phyloP scores from a whole-genome alignment of 805 yeast genomes.

The Saturnispora besseyi region DNA sequence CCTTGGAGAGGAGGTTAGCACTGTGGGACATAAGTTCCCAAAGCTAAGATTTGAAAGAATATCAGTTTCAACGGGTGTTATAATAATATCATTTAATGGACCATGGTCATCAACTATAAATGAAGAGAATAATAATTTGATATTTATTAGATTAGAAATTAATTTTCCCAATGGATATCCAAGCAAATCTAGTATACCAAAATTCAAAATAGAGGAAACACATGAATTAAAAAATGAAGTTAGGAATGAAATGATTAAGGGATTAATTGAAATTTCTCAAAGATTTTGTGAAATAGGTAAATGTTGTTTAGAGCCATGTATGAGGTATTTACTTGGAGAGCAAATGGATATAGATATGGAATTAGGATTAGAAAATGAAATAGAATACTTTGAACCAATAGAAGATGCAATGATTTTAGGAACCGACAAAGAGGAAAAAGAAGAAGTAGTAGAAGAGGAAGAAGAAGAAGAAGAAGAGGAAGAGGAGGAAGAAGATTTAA shows the following conservation, averaged over 20 bases:
- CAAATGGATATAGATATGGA: constrained; percentile 29
- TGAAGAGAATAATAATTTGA: constrained; percentile 31
- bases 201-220: constrained; percentile 68
- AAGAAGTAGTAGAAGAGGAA: constrained; percentile 1
- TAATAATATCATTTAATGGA: constrained; percentile 72
- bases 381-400: background rate
- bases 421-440: background rate
- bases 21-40: constrained; percentile 83
- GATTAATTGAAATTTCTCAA: constrained; percentile 45
- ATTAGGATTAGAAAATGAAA: background rate
- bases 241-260: constrained; percentile 40
- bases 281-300: constrained; percentile 38
- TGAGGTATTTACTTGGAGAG: constrained; percentile 77
- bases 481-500: background rate
- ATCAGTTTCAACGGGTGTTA: constrained; percentile 75
- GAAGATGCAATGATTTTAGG: background rate
- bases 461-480: constrained; percentile 14
- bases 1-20: constrained; percentile 85
- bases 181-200: constrained; percentile 35
- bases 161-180: constrained; percentile 73
- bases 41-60: constrained; percentile 79
- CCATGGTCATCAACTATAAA: constrained; percentile 42
- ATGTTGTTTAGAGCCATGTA: constrained; percentile 73
- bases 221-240: constrained; percentile 49
- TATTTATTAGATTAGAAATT: constrained; percentile 64